Percentiles rank a stretch among this genome's conserved stretches.
phyloP scores from a whole-genome alignment of 2,329 filamentous ascomycete species.

The Beauveria asiatica region DNA sequence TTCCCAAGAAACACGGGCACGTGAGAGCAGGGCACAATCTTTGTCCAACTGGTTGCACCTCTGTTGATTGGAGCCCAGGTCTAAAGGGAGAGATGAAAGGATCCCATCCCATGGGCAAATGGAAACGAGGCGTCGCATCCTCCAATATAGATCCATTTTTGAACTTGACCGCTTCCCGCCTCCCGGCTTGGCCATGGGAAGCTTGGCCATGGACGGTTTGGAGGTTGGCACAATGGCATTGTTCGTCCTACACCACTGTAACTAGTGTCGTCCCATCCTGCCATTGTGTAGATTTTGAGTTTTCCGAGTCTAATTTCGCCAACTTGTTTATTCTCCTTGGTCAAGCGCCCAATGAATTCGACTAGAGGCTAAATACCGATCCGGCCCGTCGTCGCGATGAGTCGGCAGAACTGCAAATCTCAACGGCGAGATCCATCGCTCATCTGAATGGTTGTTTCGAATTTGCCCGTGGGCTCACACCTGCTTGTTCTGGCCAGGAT shows the following conservation, averaged over 20 bases:
- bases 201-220: neutral
- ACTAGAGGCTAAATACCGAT: neutral
- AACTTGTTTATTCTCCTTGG: neutral
- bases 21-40: neutral
- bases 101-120: neutral
- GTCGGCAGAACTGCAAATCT: neutral
- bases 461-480: neutral
- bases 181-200: slow-evolving; percentile 4
- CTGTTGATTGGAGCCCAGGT: neutral
- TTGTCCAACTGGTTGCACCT: no score
- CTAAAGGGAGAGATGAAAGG: neutral
- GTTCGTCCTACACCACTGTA: no score
- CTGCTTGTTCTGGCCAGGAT: slow-evolving; percentile 4
- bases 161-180: neutral
- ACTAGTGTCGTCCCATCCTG: no score
- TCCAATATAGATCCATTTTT: neutral
- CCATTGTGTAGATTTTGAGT: neutral
- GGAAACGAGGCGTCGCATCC: neutral
- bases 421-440: neutral
- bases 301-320: neutral
- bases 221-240: neutral
- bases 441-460: neutral
- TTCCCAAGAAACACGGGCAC: neutral
- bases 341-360: neutral
- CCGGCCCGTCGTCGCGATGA: neutral